A percentile compares a stretch with the other conserved stretches of the same genome.
phyloP scores from a whole-genome alignment of 2,329 filamentous ascomycete species.

The Fusarium dlaminii region DNA sequence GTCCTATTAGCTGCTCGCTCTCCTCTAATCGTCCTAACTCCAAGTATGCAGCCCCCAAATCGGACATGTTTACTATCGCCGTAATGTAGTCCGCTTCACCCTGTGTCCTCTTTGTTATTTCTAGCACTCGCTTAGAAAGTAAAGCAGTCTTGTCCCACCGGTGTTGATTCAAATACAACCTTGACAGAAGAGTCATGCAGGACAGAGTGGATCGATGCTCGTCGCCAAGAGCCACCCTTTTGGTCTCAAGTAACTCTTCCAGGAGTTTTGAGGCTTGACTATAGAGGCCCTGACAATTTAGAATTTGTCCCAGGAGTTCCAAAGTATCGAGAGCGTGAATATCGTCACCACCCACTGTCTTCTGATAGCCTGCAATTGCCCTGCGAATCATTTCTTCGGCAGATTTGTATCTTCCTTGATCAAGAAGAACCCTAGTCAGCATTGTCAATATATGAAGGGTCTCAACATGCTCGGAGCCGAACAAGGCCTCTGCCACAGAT shows the following conservation, averaged over 20 bases:
- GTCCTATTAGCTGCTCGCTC: accelerated
- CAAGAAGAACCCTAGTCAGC: accelerated
- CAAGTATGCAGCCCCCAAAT: accelerated
- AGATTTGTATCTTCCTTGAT: neutral
- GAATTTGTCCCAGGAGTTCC: accelerated
- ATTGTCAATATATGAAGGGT: accelerated
- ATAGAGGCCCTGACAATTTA: accelerated
- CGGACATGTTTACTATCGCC: accelerated
- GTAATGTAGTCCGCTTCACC: accelerated
- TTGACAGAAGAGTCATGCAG: accelerated
- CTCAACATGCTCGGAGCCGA: neutral
- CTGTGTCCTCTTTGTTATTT: accelerated
- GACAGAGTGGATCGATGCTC: accelerated
- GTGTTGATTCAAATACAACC: accelerated
- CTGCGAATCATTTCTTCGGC: neutral
- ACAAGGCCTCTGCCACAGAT: neutral
- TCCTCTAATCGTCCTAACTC: accelerated
- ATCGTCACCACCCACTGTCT: accelerated
- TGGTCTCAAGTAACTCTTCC: accelerated
- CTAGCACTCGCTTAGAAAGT: accelerated
- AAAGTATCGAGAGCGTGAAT: neutral
- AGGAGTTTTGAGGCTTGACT: neutral
- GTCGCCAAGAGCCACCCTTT: accelerated
- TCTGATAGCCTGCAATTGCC: accelerated
- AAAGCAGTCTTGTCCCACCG: accelerated